Evolutionary conservation across 306 rosid species (phyloP).

Genomic region (Quercus wislizeni): DNA sequence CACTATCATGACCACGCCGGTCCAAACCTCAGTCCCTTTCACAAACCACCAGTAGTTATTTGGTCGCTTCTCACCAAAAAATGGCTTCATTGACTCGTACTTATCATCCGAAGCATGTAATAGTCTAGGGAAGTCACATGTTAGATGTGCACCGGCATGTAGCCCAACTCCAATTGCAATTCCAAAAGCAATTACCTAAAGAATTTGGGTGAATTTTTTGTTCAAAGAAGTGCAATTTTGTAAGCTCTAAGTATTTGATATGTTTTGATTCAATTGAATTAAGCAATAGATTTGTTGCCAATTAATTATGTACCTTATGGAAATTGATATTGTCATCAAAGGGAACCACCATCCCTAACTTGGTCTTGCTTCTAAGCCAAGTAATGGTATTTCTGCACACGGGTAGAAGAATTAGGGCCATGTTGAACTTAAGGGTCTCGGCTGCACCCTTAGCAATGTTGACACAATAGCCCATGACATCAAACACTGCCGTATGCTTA

Average conservation of each 20-base stretch:
- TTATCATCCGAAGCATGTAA: constrained; percentile 55
- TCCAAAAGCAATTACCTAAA: constrained; percentile 71
- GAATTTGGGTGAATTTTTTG: neutral
- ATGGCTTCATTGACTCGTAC: constrained; percentile 61
- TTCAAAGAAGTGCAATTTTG: neutral
- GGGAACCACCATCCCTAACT: constrained; percentile 57
- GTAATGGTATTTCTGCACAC: constrained; percentile 89
- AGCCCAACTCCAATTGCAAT: constrained; percentile 66
- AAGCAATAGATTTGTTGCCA: neutral
- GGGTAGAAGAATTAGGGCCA: constrained; percentile 80
- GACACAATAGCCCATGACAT: constrained; percentile 85
- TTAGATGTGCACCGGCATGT: constrained; percentile 68
- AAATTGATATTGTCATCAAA: constrained; percentile 89
- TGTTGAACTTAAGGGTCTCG: constrained; percentile 85
- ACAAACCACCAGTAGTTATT: constrained; percentile 90
- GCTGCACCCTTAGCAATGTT: constrained; percentile 81
- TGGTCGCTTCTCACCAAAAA: constrained; percentile 58
- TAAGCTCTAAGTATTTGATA: neutral
- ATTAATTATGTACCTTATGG: constrained; percentile 51
- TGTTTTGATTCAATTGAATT: neutral
- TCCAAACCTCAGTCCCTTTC: constrained; percentile 88
- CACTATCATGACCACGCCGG: constrained; percentile 70
- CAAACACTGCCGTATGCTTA: constrained; percentile 56
- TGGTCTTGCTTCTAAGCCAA: constrained; percentile 76
- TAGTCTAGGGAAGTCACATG: constrained; percentile 80